Evolutionary conservation across 192 early-diverging fungal species (phyloP).

Genomic region (Allomyces macrogynus): DNA sequence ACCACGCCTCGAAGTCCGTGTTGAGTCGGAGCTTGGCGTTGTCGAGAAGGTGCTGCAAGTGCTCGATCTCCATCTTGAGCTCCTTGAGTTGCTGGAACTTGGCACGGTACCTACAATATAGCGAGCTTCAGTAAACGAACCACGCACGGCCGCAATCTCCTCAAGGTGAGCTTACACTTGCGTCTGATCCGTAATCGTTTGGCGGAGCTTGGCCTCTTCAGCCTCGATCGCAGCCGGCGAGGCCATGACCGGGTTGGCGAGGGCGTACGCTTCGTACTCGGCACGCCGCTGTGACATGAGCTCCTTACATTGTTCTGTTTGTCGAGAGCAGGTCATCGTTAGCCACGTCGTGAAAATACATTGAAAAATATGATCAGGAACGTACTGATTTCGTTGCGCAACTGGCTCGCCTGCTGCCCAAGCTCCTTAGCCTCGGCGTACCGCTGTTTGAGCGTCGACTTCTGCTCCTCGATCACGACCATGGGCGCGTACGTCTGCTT

Average conservation of each 20-base stretch:
- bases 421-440: constrained; percentile 28
- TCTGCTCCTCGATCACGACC: constrained; percentile 36
- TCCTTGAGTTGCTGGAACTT: constrained; percentile 32
- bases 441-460: constrained; percentile 25
- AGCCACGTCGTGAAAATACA: too few species aligned
- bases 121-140: not conserved
- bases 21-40: constrained; percentile 28
- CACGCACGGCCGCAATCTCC: not conserved
- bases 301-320: constrained; percentile 12
- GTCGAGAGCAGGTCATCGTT: too few species aligned
- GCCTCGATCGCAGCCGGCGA: constrained; percentile 1
- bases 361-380: not conserved
- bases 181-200: too few species aligned
- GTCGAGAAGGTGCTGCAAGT: constrained; percentile 39
- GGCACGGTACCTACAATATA: constrained; percentile 18
- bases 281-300: constrained; percentile 6
- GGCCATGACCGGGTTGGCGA: constrained; percentile 1
- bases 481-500: constrained; percentile 23
- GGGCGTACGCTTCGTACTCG: not conserved
- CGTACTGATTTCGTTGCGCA: constrained; percentile 25
- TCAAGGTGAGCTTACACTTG: too few species aligned
- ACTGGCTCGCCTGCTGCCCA: constrained; percentile 21
- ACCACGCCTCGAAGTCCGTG: constrained; percentile 35
- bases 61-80: constrained; percentile 39
- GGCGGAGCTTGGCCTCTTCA: constrained; percentile 1